Percentiles rank a stretch among this genome's conserved stretches.
Evolutionary conservation across 345 rosid species (phyloP).

Genomic region (Eucalyptus regnans): DNA sequence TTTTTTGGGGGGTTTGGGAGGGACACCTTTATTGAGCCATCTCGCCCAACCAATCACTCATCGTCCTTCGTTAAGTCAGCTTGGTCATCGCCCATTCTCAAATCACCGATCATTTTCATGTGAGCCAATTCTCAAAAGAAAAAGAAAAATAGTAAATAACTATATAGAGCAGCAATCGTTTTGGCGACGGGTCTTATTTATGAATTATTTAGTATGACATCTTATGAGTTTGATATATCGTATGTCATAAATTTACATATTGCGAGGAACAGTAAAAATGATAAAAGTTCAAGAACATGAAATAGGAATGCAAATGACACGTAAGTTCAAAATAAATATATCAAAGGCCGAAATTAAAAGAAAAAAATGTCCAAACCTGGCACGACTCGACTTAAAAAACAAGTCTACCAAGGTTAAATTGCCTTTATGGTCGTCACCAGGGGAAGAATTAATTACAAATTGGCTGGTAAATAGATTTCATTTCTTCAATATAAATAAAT

Average conservation of each 20-base stretch:
- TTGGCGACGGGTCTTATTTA: rapidly evolving
- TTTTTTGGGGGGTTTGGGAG: not conserved
- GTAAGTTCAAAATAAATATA: not conserved
- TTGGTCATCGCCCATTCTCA: not conserved
- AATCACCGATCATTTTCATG: not conserved
- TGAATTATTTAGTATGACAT: not conserved
- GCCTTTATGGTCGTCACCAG: not conserved
- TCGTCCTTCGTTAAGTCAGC: not conserved
- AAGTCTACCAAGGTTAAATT: not conserved
- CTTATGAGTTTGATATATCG: not conserved
- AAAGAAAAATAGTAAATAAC: not conserved
- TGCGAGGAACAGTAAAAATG: not conserved
- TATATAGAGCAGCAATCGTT: rapidly evolving
- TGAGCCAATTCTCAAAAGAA: not conserved
- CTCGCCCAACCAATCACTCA: not conserved
- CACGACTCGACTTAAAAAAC: not conserved
- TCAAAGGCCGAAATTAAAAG: not conserved
- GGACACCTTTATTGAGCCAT: not conserved
- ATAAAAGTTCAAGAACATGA: not conserved
- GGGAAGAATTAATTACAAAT: not conserved
- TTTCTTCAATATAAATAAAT: not conserved
- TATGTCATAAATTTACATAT: not conserved
- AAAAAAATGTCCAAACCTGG: not conserved
- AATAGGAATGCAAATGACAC: not conserved
- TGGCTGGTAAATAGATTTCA: not conserved